phyloP scores from a whole-genome alignment of 306 rosid genomes.

The Malus orientalis region DNA sequence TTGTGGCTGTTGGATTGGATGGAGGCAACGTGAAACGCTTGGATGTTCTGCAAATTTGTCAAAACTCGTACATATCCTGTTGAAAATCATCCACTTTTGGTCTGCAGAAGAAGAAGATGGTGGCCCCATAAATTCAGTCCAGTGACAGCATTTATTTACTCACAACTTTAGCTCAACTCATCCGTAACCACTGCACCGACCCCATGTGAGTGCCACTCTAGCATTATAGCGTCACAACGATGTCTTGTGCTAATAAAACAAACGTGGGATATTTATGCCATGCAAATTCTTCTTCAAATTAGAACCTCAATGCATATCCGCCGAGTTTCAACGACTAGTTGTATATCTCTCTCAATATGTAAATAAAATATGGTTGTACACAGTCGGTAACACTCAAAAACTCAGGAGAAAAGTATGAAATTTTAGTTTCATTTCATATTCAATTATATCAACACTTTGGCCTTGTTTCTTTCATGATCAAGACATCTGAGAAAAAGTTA shows the following conservation, averaged over 20 bases:
- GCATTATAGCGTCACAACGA: neutral
- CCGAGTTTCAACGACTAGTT: neutral
- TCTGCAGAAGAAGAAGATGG: neutral
- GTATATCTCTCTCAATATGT: neutral
- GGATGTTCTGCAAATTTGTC: constrained; percentile 5
- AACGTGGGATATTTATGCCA: rapidly evolving
- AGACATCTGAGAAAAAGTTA: neutral
- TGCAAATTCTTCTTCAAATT: neutral
- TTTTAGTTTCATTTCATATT: neutral
- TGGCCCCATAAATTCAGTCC: neutral
- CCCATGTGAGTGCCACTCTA: neutral
- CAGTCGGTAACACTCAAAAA: neutral
- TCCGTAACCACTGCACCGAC: neutral
- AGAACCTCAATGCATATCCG: neutral
- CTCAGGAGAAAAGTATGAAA: neutral
- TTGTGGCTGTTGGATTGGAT: neutral
- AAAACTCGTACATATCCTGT: neutral
- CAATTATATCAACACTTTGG: constrained; percentile 13
- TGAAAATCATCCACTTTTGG: constrained; percentile 2
- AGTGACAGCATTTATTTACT: neutral
- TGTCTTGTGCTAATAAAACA: no score
- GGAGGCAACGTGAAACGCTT: neutral
- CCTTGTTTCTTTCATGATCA: neutral
- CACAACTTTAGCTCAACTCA: neutral
- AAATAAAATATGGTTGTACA: no score